Evolutionary conservation across 495 filamentous ascomycete species (phyloP).

Genomic region (Penicillium pancosmium): DNA sequence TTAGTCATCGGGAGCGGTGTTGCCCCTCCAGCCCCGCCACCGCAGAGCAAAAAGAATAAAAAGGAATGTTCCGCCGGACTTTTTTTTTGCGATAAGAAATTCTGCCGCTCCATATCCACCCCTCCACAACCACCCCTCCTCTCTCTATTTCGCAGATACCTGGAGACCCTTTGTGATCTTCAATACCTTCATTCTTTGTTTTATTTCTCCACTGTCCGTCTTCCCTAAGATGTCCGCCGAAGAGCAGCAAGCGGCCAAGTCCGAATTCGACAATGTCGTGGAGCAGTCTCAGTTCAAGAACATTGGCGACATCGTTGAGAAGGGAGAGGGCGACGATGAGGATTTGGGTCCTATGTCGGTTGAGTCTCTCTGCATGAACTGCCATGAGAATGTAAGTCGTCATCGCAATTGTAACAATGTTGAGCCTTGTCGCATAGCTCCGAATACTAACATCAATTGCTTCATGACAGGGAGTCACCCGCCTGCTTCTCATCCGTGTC

Average conservation of each 20-base stretch:
- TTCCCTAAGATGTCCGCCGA: slow-evolving; percentile 37
- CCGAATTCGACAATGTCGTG: slow-evolving; percentile 26
- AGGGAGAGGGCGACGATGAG: slow-evolving; percentile 47
- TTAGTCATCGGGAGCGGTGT: slow-evolving; percentile 16
- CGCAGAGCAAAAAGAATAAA: slow-evolving; percentile 27
- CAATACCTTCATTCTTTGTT: not conserved
- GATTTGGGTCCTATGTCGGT: slow-evolving; percentile 51
- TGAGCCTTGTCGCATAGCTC: not conserved
- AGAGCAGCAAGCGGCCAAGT: slow-evolving; percentile 29
- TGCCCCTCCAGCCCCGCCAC: slow-evolving; percentile 41
- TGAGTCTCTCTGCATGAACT: slow-evolving; percentile 82
- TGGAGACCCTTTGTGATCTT: no score
- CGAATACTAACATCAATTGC: slow-evolving; percentile 11
- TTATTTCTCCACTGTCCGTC: not conserved
- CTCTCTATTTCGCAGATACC: no score
- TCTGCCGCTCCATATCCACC: not conserved
- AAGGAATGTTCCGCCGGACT: slow-evolving; percentile 38
- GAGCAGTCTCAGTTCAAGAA: slow-evolving; percentile 45
- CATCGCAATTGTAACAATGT: not conserved
- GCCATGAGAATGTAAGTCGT: slow-evolving; percentile 75
- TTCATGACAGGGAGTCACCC: slow-evolving; percentile 69
- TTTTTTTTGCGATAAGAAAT: slow-evolving; percentile 7
- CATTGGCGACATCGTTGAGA: slow-evolving; percentile 46
- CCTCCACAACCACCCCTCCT: not conserved
- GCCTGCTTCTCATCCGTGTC: slow-evolving; percentile 84